Evolutionary conservation across 2,329 filamentous ascomycete genomes (phyloP).

Genomic region (Ambrosiella xylebori): DNA sequence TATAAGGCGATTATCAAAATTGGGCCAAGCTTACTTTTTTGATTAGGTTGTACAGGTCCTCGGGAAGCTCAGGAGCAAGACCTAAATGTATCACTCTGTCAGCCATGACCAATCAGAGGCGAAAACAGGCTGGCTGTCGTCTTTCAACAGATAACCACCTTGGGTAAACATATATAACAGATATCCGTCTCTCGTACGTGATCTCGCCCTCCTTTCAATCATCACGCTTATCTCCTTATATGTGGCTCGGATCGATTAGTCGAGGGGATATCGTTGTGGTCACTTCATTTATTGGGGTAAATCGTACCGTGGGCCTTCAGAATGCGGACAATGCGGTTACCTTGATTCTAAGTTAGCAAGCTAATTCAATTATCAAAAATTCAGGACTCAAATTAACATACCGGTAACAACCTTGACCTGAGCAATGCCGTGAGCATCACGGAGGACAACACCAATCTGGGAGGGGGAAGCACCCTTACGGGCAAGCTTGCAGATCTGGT

Average conservation of each 20-base stretch:
- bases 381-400: slow-evolving; percentile 31
- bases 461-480: slow-evolving; percentile 97
- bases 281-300: slow-evolving; percentile 16
- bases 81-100: slow-evolving; percentile 86
- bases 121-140: slow-evolving; percentile 19
- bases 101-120: slow-evolving; percentile 87
- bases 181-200: slow-evolving; percentile 4
- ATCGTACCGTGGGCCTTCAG: slow-evolving; percentile 91
- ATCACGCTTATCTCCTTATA: slow-evolving; percentile 14
- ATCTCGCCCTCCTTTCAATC: neutral
- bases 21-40: slow-evolving; percentile 60
- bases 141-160: slow-evolving; percentile 11
- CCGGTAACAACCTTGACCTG: slow-evolving; percentile 96
- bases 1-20: neutral
- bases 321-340: slow-evolving; percentile 99
- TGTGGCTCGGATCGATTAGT: slow-evolving; percentile 16
- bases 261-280: slow-evolving; percentile 19
- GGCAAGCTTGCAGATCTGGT: slow-evolving; percentile 98
- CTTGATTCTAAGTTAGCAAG: slow-evolving; percentile 34
- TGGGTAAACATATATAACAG: slow-evolving; percentile 11
- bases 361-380: neutral
- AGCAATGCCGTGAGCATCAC: slow-evolving; percentile 94
- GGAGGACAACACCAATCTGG: slow-evolving; percentile 95
- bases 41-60: slow-evolving; percentile 99
- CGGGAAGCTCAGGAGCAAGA: slow-evolving; percentile 94